These are phyloP conservation scores for Phytophthora litchii DNA, from an alignment of 352 stramenopile species.

Conservation along the genomic window DNA sequence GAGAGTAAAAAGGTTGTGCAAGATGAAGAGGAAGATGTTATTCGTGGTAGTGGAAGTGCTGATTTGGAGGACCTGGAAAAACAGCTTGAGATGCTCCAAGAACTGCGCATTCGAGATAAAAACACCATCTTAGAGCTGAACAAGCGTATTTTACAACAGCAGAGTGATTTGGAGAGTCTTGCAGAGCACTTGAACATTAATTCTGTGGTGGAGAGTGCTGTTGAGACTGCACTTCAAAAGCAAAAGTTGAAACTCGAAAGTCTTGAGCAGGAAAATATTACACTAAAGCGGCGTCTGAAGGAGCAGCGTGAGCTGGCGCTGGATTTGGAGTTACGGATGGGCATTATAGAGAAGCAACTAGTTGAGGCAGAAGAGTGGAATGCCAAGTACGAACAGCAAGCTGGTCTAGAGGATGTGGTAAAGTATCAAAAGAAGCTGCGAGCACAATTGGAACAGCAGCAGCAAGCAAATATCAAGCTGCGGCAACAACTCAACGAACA, in stretches of 20 bases:
- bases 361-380: constrained; percentile 69
- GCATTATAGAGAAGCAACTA: constrained; percentile 64
- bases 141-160: constrained; percentile 59
- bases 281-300: constrained; percentile 50
- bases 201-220: constrained; percentile 34
- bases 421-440: constrained; percentile 77
- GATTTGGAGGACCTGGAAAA: constrained; percentile 51
- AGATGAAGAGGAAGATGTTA: constrained; percentile 3
- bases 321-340: constrained; percentile 61
- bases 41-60: constrained; percentile 9
- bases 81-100: constrained; percentile 69
- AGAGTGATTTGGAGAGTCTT: constrained; percentile 64
- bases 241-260: constrained; percentile 36
- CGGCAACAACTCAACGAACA: constrained; percentile 66
- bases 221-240: constrained; percentile 40
- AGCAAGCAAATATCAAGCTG: constrained; percentile 61
- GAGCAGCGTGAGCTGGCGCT: constrained; percentile 54
- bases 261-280: constrained; percentile 41
- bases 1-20: constrained; percentile 6
- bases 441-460: constrained; percentile 63
- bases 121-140: constrained; percentile 63
- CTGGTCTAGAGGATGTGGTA: constrained; percentile 76
- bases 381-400: constrained; percentile 65
- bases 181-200: constrained; percentile 58
- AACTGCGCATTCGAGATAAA: constrained; percentile 69